These are phyloP conservation scores for Malassezia sp. DNA, from an alignment of 1,284 basidiomycete species.

Conservation along the genomic window DNA sequence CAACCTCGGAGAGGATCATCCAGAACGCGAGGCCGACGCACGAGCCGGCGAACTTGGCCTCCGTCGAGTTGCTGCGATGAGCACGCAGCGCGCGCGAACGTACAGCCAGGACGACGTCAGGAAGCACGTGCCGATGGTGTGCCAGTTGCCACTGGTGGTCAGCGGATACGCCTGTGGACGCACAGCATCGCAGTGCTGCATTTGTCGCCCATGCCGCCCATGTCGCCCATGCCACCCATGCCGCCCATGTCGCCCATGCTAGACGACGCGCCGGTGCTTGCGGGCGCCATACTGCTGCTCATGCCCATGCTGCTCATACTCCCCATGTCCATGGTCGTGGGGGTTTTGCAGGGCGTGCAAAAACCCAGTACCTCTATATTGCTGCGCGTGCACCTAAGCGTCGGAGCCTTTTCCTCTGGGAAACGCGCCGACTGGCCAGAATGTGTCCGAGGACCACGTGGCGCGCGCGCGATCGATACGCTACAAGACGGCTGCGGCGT, in stretches of 20 bases:
- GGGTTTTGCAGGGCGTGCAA: too few relatives aligned
- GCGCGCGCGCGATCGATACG: too few relatives aligned
- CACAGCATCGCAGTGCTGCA: slow-evolving; percentile 1
- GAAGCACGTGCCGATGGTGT: slow-evolving; percentile 17
- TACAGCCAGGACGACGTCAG: slow-evolving; percentile 36
- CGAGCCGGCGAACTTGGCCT: slow-evolving; percentile 32
- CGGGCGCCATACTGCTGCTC: neutral
- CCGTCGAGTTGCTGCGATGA: too few relatives aligned
- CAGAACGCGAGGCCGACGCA: slow-evolving; percentile 37
- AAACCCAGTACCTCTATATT: too few relatives aligned
- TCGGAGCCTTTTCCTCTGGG: too few relatives aligned
- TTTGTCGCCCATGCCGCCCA: slow-evolving; percentile 9
- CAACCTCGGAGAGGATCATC: slow-evolving; percentile 31
- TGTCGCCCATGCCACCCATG: slow-evolving; percentile 3
- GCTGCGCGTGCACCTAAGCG: too few relatives aligned
- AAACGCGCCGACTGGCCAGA: too few relatives aligned
- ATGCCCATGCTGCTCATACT: slow-evolving; percentile 1
- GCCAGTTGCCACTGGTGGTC: slow-evolving; percentile 11
- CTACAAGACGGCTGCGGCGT: too few relatives aligned
- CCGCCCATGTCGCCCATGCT: slow-evolving; percentile 2
- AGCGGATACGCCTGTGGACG: neutral
- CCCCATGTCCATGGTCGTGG: too few relatives aligned
- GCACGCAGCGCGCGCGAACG: too few relatives aligned
- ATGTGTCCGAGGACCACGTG: too few relatives aligned
- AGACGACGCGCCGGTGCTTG: too few relatives aligned